Percentiles rank a stretch among this genome's conserved stretches.
Conservation (phyloP, 257 asterid genomes). For the Ophiorrhiza pumila region DNA sequence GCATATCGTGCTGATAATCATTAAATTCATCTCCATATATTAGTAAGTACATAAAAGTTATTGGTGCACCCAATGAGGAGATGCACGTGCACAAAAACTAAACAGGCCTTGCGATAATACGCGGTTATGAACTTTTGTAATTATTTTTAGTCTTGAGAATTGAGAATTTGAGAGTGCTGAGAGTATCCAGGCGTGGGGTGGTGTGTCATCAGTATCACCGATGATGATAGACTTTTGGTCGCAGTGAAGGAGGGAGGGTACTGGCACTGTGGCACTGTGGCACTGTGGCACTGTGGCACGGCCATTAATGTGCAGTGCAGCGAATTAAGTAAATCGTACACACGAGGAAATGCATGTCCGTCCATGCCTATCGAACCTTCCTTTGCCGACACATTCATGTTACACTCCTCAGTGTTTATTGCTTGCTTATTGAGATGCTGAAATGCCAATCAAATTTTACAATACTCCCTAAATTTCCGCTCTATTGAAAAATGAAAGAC, state of each 20-base stretch:
- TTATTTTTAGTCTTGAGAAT: background rate
- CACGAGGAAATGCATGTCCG: background rate
- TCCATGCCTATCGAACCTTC: background rate
- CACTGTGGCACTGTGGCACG: too few species aligned
- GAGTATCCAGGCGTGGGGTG: background rate
- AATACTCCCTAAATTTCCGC: background rate
- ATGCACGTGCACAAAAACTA: conserved; percentile 28
- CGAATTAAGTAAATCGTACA: background rate
- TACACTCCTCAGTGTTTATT: too few species aligned
- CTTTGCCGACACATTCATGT: conserved; percentile 19
- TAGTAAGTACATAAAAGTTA: background rate
- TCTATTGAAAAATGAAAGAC: background rate
- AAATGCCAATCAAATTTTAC: conserved; percentile 1
- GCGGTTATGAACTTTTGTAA: too few species aligned
- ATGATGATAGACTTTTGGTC: background rate
- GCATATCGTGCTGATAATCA: too few species aligned
- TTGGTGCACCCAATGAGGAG: conserved; percentile 19
- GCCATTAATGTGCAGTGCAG: conserved; percentile 24
- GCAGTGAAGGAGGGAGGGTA: background rate
- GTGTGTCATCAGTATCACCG: background rate
- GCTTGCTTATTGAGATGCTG: background rate
- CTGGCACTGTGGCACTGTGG: too few species aligned
- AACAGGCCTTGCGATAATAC: background rate
- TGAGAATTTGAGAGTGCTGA: background rate
- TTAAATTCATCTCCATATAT: background rate